These are phyloP conservation scores for Sclerotinia nivalis DNA, from an alignment of 2,329 filamentous ascomycete species.

Conservation along the genomic window DNA sequence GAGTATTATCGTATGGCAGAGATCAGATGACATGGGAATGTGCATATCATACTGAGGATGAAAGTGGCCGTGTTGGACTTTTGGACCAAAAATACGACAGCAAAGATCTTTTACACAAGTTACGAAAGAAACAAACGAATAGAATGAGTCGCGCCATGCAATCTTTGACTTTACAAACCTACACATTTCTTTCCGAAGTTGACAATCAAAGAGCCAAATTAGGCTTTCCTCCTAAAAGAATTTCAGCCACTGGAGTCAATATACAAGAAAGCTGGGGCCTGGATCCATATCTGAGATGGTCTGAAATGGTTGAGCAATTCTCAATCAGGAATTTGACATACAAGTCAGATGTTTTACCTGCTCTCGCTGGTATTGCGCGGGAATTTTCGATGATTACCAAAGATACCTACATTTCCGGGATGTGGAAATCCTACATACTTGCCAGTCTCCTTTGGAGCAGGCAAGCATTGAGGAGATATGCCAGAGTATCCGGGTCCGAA, in stretches of 20 bases:
- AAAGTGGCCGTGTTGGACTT: slow-evolving; percentile 23
- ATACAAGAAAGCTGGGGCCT: slow-evolving; percentile 20
- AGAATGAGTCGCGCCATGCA: slow-evolving; percentile 12
- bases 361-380: slow-evolving; percentile 23
- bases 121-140: slow-evolving; percentile 19
- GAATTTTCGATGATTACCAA: slow-evolving; percentile 24
- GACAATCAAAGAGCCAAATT: slow-evolving; percentile 9
- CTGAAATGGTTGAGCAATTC: slow-evolving; percentile 23
- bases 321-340: slow-evolving; percentile 22
- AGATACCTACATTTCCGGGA: slow-evolving; percentile 25
- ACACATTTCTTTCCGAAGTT: background rate
- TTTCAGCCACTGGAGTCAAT: background rate
- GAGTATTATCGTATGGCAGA: slow-evolving; percentile 20
- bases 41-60: slow-evolving; percentile 12
- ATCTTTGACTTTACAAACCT: background rate
- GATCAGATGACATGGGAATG: slow-evolving; percentile 26
- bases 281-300: slow-evolving; percentile 25
- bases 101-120: slow-evolving; percentile 25
- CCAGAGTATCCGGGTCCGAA: slow-evolving; percentile 2
- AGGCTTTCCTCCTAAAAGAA: slow-evolving; percentile 14
- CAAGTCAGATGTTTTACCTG: slow-evolving; percentile 24
- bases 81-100: slow-evolving; percentile 26
- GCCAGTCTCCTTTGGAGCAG: slow-evolving; percentile 22
- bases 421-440: slow-evolving; percentile 25
- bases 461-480: background rate